Conservation (phyloP, 1,139 yeast species). For the Yamadazyma atlantica region DNA sequence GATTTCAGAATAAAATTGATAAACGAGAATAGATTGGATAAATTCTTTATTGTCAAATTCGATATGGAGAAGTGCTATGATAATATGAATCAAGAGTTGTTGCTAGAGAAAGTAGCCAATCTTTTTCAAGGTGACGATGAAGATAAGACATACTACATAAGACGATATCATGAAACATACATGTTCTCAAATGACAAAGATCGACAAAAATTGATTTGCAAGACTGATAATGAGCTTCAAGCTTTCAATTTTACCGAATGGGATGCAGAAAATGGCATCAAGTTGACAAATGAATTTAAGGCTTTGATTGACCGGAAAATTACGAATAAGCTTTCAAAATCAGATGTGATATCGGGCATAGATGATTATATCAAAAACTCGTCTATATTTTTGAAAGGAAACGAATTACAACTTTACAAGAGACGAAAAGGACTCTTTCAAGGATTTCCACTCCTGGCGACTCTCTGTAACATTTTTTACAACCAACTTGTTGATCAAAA, state of each 20-base stretch:
- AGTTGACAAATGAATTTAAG: neutral
- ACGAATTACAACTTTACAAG: constrained; percentile 18
- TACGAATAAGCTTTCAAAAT: constrained; percentile 12
- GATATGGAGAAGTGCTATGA: constrained; percentile 85
- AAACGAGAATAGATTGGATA: constrained; percentile 27
- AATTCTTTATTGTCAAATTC: constrained; percentile 60
- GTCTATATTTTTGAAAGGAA: constrained; percentile 12
- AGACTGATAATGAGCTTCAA: constrained; percentile 8
- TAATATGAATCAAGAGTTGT: constrained; percentile 55
- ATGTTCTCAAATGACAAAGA: constrained; percentile 13
- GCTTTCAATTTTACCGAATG: constrained; percentile 9
- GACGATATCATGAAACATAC: constrained; percentile 17
- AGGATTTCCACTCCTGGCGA: constrained; percentile 77
- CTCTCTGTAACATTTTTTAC: constrained; percentile 74
- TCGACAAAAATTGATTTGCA: constrained; percentile 6
- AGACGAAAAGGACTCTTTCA: constrained; percentile 79
- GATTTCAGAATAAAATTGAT: constrained; percentile 17
- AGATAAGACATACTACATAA: constrained; percentile 22
- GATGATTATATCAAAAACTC: constrained; percentile 14
- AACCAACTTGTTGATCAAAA: constrained; percentile 56
- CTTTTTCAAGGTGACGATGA: constrained; percentile 23
- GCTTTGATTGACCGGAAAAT: constrained; percentile 12
- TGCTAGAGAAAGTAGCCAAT: constrained; percentile 30
- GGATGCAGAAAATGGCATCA: constrained; percentile 1
- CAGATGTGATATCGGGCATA: constrained; percentile 11